These are phyloP conservation scores for Vaccinium macrocarpon DNA, from an alignment of 148 eudicot genomes.

Conservation along the genomic window DNA sequence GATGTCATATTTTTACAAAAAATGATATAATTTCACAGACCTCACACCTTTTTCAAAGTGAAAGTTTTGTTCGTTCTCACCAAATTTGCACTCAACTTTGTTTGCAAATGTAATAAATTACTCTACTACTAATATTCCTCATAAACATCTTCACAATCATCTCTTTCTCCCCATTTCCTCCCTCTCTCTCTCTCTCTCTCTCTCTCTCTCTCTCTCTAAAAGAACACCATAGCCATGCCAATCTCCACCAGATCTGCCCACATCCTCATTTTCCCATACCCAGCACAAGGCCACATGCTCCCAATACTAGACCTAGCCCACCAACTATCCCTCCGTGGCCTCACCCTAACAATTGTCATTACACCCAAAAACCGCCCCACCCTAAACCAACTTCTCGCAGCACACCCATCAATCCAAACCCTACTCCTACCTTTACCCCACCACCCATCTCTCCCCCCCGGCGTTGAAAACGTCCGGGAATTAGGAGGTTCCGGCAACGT, in stretches of 20 bases:
- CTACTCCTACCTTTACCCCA: slow-evolving; percentile 54
- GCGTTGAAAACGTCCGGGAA: slow-evolving; percentile 52
- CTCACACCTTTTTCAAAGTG: no score
- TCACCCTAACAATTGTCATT: slow-evolving; percentile 49
- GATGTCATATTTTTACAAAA: no score
- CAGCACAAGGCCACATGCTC: slow-evolving; percentile 80
- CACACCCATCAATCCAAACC: slow-evolving; percentile 45
- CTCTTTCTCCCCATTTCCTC: background rate
- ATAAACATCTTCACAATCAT: no score
- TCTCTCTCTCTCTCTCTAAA: no score
- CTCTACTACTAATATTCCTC: no score
- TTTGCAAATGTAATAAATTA: no score
- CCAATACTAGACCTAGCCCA: slow-evolving; percentile 54
- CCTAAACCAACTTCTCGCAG: slow-evolving; percentile 44
- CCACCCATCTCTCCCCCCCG: slow-evolving; percentile 51
- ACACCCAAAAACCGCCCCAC: slow-evolving; percentile 61
- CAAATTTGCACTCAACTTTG: no score
- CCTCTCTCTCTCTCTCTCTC: background rate
- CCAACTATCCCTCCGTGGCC: slow-evolving; percentile 43
- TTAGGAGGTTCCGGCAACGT: slow-evolving; percentile 43
- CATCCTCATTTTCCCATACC: slow-evolving; percentile 57
- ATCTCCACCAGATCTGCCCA: slow-evolving; percentile 18
- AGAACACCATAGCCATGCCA: background rate
- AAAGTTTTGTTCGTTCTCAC: no score
- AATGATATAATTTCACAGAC: no score